Evolutionary conservation across 2,329 filamentous ascomycete species (phyloP), one percentile per base, ranked within the genome.

Genomic region (Nemania bipapillata): DNA sequence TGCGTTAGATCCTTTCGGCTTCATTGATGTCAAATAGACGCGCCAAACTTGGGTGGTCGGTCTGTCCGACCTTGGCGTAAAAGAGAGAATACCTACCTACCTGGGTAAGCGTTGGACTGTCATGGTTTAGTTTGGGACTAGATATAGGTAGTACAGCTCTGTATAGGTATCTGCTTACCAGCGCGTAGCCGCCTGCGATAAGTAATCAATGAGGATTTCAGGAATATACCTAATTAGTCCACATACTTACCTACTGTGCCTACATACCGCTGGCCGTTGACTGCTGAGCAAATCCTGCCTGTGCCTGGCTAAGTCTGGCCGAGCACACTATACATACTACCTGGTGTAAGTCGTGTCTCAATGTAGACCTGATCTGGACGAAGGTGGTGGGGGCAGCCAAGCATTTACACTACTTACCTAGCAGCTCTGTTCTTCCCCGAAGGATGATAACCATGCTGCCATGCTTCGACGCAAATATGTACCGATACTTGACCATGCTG

Each of bases 401-500:
- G 60, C 22, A 22, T 45, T 53, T 55, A 17, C 42, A 24, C 35
- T 52, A 49, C 15, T 9, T 32, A 9, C 30, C 30, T 32, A 32
- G 30, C 62, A 45, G 32, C 53, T 28, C 57, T 63, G 56, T 70
- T 67, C 55, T 68, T 66, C 57, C 58, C 40, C 45, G 24, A 68
- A 47, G 59, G 59, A 65, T 69, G 62, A 59, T 63, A 69, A 57
- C 65, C 66, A 66, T 65, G 66, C 52, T 58, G 62, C 63, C 56
- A 66, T 64, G 65, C 62, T 68, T 70, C 68, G 63, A 61, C 47
- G 59, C 62, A 20, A 59, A 26, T 42, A 9, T 65, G 71, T 71
- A 74, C 66, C 55, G 69, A 28, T 73, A 72, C 72, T 69, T 68
- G 71, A 59, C 74, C 72, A 74, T 70, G 71, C 68, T 73, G 74